Percentiles rank a stretch among this genome's conserved stretches.
Evolutionary conservation across 2,329 filamentous ascomycete species (phyloP).

Genomic region (Parastagonospora avenae): DNA sequence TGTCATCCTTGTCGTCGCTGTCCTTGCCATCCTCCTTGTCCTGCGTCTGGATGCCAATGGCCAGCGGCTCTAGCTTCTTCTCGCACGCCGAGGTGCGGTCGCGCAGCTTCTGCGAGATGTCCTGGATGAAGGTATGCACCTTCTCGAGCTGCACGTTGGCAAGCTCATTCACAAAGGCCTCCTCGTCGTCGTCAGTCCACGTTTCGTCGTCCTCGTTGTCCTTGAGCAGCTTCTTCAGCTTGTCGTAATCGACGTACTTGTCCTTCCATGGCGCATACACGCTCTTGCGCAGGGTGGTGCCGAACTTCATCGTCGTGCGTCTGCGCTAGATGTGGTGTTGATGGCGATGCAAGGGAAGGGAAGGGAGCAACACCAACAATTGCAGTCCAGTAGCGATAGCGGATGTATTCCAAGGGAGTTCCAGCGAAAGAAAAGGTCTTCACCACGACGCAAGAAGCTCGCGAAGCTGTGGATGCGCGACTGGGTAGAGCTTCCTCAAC

Average conservation of each 20-base stretch:
- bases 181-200: constrained; percentile 96
- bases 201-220: constrained; percentile 66
- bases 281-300: constrained; percentile 80
- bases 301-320: constrained; percentile 78
- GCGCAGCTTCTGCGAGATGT: constrained; percentile 79
- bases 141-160: constrained; percentile 95
- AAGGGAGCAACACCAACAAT: constrained; percentile 9
- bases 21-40: constrained; percentile 17
- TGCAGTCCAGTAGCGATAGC: constrained; percentile 7
- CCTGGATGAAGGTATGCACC: constrained; percentile 85
- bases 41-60: constrained; percentile 42
- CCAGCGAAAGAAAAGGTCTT: constrained; percentile 11
- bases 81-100: constrained; percentile 77
- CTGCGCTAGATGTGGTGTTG: constrained; percentile 1
- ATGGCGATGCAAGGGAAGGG: constrained; percentile 1
- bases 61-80: constrained; percentile 65
- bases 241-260: constrained; percentile 93
- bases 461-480: neutral
- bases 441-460: neutral
- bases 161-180: constrained; percentile 90
- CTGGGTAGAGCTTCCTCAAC: constrained; percentile 8
- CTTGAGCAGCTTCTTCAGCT: constrained; percentile 86
- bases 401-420: neutral
- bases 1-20: constrained; percentile 4
- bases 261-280: constrained; percentile 88